Base-by-base conservation (phyloP, 805 yeast species). In the Monosporozyma aerobia region DNA sequence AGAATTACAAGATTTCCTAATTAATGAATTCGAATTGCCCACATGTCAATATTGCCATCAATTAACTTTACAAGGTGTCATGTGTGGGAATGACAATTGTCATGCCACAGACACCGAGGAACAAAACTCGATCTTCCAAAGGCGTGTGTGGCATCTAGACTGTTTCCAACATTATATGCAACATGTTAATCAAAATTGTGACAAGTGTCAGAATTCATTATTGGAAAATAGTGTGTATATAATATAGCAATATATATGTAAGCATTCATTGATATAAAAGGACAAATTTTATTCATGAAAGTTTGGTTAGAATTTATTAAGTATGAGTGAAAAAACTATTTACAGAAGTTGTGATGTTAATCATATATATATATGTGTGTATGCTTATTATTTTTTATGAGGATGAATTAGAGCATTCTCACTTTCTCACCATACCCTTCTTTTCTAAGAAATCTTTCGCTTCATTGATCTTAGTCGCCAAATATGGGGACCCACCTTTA, bases 401-500 rank as follows among this genome's bases (percentile, higher is more conserved):
- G 25, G 19, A 11, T 5, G 6, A 23, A 23, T 44, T n/a, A 25
- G 41, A 32, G n/a, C 19, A 9, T 43, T 41, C 33, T 50, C 30
- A 53, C 39, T 54, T 54, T 19, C 49, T 49, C 11, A 55, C 44
- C 13, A 47, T 33, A 43, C 65, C 71, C 47, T 63, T 65, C 54
- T 67, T 67, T 49, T 65, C 66, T 45, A 68, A 53, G 46, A 64
- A 67, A 51, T 84, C 89, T 64, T 85, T 85, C 40, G 97, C 96
- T 72, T 90, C 96, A 67, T 90, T 90, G 59, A 90, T 87, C 74
- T 90, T 90, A 48, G 95, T 85, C 48, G 97, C 97, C 69, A 90
- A 68, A 64, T 80, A 88, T 47, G 95, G 87, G 6, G 95, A 85
- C 5, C 97, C 97, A 47, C 97, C 97, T 68, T 85, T 86, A 72